Base-by-base conservation (phyloP, 108 stramenopile species). In the Cyclotella choctawhatcheeana region DNA sequence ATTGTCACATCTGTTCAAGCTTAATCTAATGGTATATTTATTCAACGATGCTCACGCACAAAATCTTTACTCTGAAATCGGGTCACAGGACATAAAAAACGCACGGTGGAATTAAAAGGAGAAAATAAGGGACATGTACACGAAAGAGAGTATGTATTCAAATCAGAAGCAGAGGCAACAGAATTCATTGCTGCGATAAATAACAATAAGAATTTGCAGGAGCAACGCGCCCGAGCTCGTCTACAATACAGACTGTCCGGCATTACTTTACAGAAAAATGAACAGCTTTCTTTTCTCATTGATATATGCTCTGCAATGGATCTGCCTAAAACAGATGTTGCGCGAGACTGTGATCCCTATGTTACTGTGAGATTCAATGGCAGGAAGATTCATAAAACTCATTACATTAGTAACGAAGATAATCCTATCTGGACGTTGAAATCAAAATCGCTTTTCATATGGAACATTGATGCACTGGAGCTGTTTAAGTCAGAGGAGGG, bases 401-500 rank as follows among this genome's bases (percentile, higher is more conserved):
- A 79, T 18, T 62, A 67, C 48, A 81, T 87, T 8, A 44, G 68
- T 5, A 79, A 65, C 13, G 81, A 80, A 71, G 79, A 84, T 13
- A 79, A 94, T 77, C 93, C 93, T 6, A 85, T 91, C 34, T 94
- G 85, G 86, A 94, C 93, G 0, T 20, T 94, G 21, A 72, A 75
- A 20, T 90, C 86, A 5, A 77, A 77, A 17, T 86, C 86, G 0
- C 64, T 94, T 3, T 94, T 94, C 59, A 44, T 94, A 29, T 73
- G 85, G 63, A 79, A 61, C 48, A 64, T 84, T 7, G 48, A 60
- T 43, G 82, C 88, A 18, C 44, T 85, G 21, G 82, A 87, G 20
- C 44, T 93, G 3, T 92, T 94, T 74, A 26, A 80, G 17, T 79
- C 83, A 14, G 60, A 65, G 44, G 86, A 88, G 21, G 90, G 93